phyloP scores from a whole-genome alignment of 176 grass and related monocot genomes.

The Musa schizocarpa region DNA sequence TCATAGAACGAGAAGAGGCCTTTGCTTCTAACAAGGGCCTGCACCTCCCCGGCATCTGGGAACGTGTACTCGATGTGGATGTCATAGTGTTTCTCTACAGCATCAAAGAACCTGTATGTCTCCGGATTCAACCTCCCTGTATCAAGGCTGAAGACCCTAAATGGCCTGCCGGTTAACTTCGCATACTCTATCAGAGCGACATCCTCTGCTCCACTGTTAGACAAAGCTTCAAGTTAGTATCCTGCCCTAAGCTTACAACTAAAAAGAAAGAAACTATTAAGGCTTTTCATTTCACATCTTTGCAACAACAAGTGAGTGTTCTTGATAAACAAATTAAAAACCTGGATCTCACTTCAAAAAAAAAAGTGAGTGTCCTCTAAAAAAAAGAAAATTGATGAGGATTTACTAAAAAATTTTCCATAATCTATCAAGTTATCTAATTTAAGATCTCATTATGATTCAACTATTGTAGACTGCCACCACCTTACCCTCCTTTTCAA shows the following conservation, averaged over 20 bases:
- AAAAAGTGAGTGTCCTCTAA: too few species aligned
- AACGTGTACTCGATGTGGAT: constrained; percentile 97
- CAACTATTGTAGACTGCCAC: too few species aligned
- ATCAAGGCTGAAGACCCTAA: constrained; percentile 91
- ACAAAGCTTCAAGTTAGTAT: background rate
- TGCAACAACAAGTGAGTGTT: too few species aligned
- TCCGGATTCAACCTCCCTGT: constrained; percentile 79
- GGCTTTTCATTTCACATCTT: background rate
- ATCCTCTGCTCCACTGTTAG: constrained; percentile 74
- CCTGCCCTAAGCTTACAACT: background rate
- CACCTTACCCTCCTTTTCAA: too few species aligned
- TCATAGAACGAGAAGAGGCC: constrained; percentile 98
- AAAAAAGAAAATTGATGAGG: too few species aligned
- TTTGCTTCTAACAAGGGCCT: constrained; percentile 74
- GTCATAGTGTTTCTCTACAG: constrained; percentile 88
- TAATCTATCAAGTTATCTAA: too few species aligned
- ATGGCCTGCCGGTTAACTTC: constrained; percentile 51
- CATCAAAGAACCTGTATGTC: constrained; percentile 74
- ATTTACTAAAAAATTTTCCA: too few species aligned
- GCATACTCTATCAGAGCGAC: constrained; percentile 94
- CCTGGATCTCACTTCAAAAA: too few species aligned
- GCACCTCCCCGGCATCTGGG: constrained; percentile 68
- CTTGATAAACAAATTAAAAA: too few species aligned
- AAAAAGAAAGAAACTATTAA: background rate
- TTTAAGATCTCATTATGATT: too few species aligned